Conservation (phyloP, 2,329 filamentous ascomycete genomes). For the Xylaria sp. region DNA sequence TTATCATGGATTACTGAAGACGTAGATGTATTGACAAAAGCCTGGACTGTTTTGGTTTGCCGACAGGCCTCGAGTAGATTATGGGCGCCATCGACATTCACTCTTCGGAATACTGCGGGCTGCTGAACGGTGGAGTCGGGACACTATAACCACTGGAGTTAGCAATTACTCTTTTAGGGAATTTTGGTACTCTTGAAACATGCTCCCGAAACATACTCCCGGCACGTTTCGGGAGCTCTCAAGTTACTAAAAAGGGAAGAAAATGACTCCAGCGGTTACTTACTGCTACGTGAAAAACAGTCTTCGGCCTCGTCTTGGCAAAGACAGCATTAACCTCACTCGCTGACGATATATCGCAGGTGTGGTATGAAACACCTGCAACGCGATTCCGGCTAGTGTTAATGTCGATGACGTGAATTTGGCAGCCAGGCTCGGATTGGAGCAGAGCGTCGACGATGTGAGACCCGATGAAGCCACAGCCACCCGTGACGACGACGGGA, state of each 20-base stretch:
- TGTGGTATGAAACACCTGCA: not conserved
- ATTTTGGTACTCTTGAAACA: no score
- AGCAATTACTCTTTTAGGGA: no score
- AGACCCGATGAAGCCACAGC: constrained; percentile 4
- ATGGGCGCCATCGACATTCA: constrained; percentile 38
- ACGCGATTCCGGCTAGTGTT: not conserved
- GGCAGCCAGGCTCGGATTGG: not conserved
- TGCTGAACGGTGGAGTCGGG: constrained; percentile 18
- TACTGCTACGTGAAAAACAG: constrained; percentile 5
- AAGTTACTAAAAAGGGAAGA: no score
- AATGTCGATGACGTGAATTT: not conserved
- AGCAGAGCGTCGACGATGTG: not conserved
- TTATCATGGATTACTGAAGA: constrained; percentile 42
- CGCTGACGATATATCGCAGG: not conserved
- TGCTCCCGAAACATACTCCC: no score
- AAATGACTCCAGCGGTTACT: no score
- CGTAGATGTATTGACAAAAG: constrained; percentile 40
- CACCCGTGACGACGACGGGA: not conserved
- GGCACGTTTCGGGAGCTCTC: no score
- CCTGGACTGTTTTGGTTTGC: constrained; percentile 31
- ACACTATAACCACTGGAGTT: no score
- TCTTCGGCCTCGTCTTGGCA: not conserved
- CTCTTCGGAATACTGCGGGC: constrained; percentile 34
- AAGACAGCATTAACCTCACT: not conserved
- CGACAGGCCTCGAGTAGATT: constrained; percentile 36